These are phyloP conservation scores for Lagerstroemia speciosa DNA, from an alignment of 345 rosid species.

Conservation along the genomic window DNA sequence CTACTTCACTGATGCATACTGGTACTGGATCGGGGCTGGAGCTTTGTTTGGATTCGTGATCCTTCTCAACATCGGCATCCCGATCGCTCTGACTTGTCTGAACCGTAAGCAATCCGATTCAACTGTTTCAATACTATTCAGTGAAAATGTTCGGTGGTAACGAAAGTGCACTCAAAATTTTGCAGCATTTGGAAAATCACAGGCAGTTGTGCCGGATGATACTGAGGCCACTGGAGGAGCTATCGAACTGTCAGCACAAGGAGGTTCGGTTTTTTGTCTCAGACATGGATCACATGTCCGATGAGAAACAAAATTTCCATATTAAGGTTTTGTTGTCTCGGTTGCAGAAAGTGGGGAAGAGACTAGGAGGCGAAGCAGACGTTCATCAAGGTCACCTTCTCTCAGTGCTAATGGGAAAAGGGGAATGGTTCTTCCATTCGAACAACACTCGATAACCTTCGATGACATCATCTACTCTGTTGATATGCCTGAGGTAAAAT, in stretches of 20 bases:
- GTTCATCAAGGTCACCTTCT: background rate
- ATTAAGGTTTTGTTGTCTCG: background rate
- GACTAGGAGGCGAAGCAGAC: background rate
- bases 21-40: conserved; percentile 58
- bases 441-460: conserved; percentile 42
- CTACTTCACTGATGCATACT: conserved; percentile 29
- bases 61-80: conserved; percentile 31
- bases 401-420: conserved; percentile 14
- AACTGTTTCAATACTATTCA: background rate
- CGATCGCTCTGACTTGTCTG: conserved; percentile 38
- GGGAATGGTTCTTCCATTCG: conserved; percentile 65
- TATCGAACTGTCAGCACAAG: conserved; percentile 19
- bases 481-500: conserved; percentile 50
- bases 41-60: conserved; percentile 29
- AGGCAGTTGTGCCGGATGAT: conserved; percentile 35
- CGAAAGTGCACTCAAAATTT: background rate
- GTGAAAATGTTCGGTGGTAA: background rate
- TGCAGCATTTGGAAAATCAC: conserved; percentile 56
- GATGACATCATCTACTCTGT: conserved; percentile 40
- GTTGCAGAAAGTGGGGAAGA: background rate
- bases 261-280: too few species aligned
- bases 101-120: conserved; percentile 31
- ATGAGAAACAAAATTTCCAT: background rate
- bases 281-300: too few species aligned
- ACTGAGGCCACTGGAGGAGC: conserved; percentile 19